Conservation (phyloP, 2,329 filamentous ascomycete species). For the Penicillium sp. region DNA sequence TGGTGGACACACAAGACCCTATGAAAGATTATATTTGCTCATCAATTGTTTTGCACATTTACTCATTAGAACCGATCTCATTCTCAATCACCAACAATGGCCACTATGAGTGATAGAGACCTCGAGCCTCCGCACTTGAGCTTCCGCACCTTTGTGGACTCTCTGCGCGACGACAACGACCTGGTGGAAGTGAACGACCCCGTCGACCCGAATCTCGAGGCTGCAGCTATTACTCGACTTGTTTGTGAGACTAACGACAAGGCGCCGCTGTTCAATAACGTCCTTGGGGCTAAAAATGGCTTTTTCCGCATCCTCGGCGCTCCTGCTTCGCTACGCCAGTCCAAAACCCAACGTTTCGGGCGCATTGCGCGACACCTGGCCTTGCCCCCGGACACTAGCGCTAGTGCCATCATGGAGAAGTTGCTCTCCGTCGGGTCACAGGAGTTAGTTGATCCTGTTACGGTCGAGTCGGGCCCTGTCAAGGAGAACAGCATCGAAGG, state of each 20-base stretch:
- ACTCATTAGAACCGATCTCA: too few species aligned
- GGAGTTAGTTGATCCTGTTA: slow-evolving; percentile 32
- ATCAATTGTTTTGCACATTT: too few species aligned
- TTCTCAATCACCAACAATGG: too few species aligned
- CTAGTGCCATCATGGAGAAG: slow-evolving; percentile 46
- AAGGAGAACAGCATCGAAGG: slow-evolving; percentile 45
- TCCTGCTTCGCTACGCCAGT: slow-evolving; percentile 40
- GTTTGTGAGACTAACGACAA: slow-evolving; percentile 50
- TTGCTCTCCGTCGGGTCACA: slow-evolving; percentile 39
- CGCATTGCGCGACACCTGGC: slow-evolving; percentile 46
- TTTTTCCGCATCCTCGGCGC: slow-evolving; percentile 53
- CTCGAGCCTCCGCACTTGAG: slow-evolving; percentile 28
- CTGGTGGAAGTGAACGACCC: slow-evolving; percentile 45
- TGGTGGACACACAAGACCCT: too few species aligned
- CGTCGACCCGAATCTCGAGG: slow-evolving; percentile 50
- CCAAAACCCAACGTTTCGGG: slow-evolving; percentile 38
- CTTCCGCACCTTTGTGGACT: slow-evolving; percentile 51
- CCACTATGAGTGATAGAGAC: too few species aligned
- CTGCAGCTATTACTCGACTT: slow-evolving; percentile 48
- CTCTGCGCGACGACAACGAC: slow-evolving; percentile 45
- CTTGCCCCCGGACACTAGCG: slow-evolving; percentile 39
- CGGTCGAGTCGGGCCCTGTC: slow-evolving; percentile 41
- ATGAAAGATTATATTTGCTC: too few species aligned
- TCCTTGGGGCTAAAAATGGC: slow-evolving; percentile 49
- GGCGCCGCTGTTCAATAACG: slow-evolving; percentile 55